A percentile compares a stretch with the other conserved stretches of the same genome.
phyloP scores from a whole-genome alignment of 192 early-diverging fungal genomes.

The Coemansia sp. region DNA sequence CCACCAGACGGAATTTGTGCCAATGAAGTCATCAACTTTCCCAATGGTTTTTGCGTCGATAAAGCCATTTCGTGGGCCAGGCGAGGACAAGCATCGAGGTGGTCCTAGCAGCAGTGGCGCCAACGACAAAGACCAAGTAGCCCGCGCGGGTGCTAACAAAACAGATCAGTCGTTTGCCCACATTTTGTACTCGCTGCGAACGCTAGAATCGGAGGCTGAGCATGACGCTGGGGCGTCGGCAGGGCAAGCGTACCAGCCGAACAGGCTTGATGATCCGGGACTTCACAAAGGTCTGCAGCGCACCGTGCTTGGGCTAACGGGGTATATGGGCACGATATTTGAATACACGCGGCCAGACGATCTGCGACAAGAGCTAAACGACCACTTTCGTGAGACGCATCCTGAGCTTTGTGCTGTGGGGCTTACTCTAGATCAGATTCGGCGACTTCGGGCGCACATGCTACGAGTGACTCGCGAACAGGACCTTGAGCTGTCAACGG shows the following conservation, averaged over 20 bases:
- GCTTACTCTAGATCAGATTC: conserved; percentile 87
- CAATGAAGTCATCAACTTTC: conserved; percentile 27
- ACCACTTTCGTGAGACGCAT: conserved; percentile 77
- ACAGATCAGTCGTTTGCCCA: conserved; percentile 49
- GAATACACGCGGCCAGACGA: conserved; percentile 79
- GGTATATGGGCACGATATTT: conserved; percentile 84
- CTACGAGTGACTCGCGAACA: conserved; percentile 65
- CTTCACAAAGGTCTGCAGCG: conserved; percentile 75
- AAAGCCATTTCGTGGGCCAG: conserved; percentile 39
- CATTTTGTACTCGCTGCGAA: conserved; percentile 35
- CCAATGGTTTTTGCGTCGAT: conserved; percentile 46
- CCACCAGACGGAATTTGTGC: conserved; percentile 16
- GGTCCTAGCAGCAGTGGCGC: not conserved
- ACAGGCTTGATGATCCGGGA: conserved; percentile 83
- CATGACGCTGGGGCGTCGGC: conserved; percentile 5
- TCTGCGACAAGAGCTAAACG: conserved; percentile 85
- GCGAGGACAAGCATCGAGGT: conserved; percentile 25
- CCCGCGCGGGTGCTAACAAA: not conserved
- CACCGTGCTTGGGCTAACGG: conserved; percentile 77
- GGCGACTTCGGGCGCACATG: conserved; percentile 74
- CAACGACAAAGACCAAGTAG: not conserved
- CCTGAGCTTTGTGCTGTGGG: conserved; percentile 70
- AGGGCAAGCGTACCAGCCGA: conserved; percentile 68
- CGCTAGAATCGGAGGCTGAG: conserved; percentile 24
- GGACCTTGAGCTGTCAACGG: conserved; percentile 85